Percentiles rank a stretch among this genome's conserved stretches.
phyloP scores from a whole-genome alignment of 148 eudicot genomes.

The Cornus suecica region DNA sequence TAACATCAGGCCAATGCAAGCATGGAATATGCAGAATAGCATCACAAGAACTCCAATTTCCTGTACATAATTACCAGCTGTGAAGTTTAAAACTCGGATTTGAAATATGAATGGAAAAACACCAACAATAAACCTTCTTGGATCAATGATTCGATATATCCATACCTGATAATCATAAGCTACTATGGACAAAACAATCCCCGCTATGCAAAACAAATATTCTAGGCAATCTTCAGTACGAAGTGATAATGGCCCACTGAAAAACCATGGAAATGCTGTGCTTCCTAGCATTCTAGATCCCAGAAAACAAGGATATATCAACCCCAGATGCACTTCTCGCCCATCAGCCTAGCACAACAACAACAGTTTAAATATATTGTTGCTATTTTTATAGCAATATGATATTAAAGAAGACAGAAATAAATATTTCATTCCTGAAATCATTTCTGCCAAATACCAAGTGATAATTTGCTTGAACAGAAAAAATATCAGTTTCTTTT shows the following conservation, averaged over 20 bases:
- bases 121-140: neutral
- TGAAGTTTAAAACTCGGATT: neutral
- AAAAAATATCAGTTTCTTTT: neutral
- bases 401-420: neutral
- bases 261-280: conserved; percentile 79
- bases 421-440: neutral
- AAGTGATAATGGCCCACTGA: conserved; percentile 49
- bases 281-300: conserved; percentile 97
- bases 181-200: conserved; percentile 57
- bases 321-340: conserved; percentile 73
- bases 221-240: conserved; percentile 76
- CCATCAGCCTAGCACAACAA: conserved; percentile 79
- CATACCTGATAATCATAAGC: conserved; percentile 95
- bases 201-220: conserved; percentile 52
- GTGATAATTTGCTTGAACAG: neutral
- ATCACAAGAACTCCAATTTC: conserved; percentile 73
- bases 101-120: neutral
- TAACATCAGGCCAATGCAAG: conserved; percentile 64
- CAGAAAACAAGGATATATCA: conserved; percentile 86
- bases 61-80: conserved; percentile 30
- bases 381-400: neutral
- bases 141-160: neutral
- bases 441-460: neutral
- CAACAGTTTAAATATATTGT: neutral
- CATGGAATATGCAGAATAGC: conserved; percentile 75